phyloP scores from a whole-genome alignment of 768 basidiomycete species.

The Hydnomerulius pinastri region DNA sequence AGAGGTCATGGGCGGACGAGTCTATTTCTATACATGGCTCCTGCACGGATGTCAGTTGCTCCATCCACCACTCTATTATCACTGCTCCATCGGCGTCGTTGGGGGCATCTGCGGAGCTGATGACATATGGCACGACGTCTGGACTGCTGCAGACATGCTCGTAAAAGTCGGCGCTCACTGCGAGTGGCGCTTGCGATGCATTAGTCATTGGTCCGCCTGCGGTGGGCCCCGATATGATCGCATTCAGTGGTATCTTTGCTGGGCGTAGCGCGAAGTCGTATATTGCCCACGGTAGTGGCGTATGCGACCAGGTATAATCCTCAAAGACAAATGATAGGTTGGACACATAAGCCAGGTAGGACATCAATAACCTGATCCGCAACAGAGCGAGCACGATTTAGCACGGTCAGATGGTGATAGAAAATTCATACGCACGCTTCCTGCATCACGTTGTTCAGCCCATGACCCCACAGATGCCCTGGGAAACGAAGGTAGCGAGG shows the following conservation, averaged over 20 bases:
- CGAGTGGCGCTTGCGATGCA: slow-evolving; percentile 26
- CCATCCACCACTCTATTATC: slow-evolving; percentile 54
- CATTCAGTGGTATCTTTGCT: slow-evolving; percentile 55
- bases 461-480: slow-evolving; percentile 59
- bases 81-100: slow-evolving; percentile 39
- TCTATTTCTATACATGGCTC: slow-evolving; percentile 48
- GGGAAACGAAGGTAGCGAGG: slow-evolving; percentile 50
- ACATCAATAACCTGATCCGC: slow-evolving; percentile 44
- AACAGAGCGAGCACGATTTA: neutral
- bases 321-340: slow-evolving; percentile 63
- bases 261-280: slow-evolving; percentile 57
- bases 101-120: slow-evolving; percentile 39
- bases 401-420: neutral
- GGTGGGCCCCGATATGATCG: slow-evolving; percentile 57
- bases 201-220: slow-evolving; percentile 46
- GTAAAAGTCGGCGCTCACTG: slow-evolving; percentile 53
- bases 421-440: slow-evolving; percentile 49
- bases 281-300: slow-evolving; percentile 53
- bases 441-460: slow-evolving; percentile 62
- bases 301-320: slow-evolving; percentile 61
- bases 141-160: slow-evolving; percentile 44
- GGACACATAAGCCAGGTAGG: slow-evolving; percentile 50
- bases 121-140: slow-evolving; percentile 31
- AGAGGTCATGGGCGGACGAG: slow-evolving; percentile 40
- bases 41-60: slow-evolving; percentile 36